phyloP scores from a whole-genome alignment of 2,329 filamentous ascomycete species.

The Fonsecaea nubica region DNA sequence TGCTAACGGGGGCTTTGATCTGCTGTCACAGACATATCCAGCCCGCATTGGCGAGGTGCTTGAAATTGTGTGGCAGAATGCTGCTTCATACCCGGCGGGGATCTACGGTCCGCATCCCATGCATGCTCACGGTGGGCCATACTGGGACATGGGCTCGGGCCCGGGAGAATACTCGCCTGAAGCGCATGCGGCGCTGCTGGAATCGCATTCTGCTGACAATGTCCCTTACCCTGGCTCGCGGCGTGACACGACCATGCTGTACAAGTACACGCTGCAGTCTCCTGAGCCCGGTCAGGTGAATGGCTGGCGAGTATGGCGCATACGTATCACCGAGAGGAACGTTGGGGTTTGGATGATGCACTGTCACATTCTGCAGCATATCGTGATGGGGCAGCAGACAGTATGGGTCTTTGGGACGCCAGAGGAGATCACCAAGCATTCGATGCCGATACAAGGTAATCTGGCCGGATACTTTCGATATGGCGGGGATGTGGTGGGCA shows the following conservation, averaged over 20 bases:
- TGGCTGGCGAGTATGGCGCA: conserved; percentile 68
- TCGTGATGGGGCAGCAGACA: conserved; percentile 49
- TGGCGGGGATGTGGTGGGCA: conserved; percentile 54
- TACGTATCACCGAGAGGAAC: conserved; percentile 51
- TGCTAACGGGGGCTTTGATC: conserved; percentile 52
- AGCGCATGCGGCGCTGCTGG: conserved; percentile 51
- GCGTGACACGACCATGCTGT: conserved; percentile 62
- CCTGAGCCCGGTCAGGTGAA: conserved; percentile 51
- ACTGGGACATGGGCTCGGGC: conserved; percentile 56
- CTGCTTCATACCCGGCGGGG: conserved; percentile 40
- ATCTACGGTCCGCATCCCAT: conserved; percentile 52
- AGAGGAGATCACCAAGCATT: conserved; percentile 47
- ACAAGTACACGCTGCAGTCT: conserved; percentile 56
- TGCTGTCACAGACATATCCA: conserved; percentile 36
- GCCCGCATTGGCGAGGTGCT: conserved; percentile 54
- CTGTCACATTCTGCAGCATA: conserved; percentile 58
- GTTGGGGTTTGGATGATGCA: conserved; percentile 61
- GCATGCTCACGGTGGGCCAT: conserved; percentile 56
- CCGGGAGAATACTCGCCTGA: conserved; percentile 53
- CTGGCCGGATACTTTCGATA: conserved; percentile 53
- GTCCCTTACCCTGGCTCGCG: conserved; percentile 26
- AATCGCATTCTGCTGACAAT: conserved; percentile 35
- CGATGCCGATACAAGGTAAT: conserved; percentile 42
- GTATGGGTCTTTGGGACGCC: conserved; percentile 56
- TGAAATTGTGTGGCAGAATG: conserved; percentile 54